Percentiles rank a stretch among this genome's conserved stretches.
Conservation (phyloP, 805 yeast species). For the Lipomyces oligophaga region DNA sequence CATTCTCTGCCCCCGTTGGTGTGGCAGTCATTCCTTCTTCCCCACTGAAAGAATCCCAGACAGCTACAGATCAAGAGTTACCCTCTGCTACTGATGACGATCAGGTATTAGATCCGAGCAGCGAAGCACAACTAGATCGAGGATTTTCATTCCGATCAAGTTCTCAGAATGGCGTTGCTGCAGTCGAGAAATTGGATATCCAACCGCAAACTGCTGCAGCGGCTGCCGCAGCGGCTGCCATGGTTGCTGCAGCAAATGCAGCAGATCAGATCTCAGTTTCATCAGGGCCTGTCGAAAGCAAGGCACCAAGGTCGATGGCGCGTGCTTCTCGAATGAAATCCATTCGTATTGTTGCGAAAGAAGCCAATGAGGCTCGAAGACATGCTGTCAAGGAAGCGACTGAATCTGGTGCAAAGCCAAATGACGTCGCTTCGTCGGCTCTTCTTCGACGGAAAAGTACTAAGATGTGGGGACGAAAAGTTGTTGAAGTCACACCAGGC, state of each 20-base stretch:
- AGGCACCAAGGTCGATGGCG: constrained; percentile 27
- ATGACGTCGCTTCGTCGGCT: constrained; percentile 22
- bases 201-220: constrained; percentile 6
- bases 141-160: constrained; percentile 19
- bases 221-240: constrained; percentile 9
- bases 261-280: background rate
- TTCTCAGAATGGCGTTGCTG: constrained; percentile 14
- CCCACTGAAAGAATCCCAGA: constrained; percentile 2
- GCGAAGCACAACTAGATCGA: constrained; percentile 15
- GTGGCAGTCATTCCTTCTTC: constrained; percentile 1
- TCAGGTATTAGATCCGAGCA: background rate
- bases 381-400: constrained; percentile 1
- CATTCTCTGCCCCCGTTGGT: background rate
- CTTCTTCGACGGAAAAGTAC: constrained; percentile 74
- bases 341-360: constrained; percentile 87
- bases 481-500: constrained; percentile 80
- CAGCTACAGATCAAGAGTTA: background rate
- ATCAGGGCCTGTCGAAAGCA: background rate
- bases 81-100: background rate
- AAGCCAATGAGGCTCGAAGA: constrained; percentile 67
- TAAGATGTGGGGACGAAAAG: constrained; percentile 96
- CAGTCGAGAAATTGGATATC: constrained; percentile 22
- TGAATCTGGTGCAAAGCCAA: constrained; percentile 9
- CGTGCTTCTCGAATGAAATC: constrained; percentile 71
- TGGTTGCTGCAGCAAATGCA: background rate